phyloP scores from a whole-genome alignment of 1,284 basidiomycete genomes.

The Puccinia horiana region DNA sequence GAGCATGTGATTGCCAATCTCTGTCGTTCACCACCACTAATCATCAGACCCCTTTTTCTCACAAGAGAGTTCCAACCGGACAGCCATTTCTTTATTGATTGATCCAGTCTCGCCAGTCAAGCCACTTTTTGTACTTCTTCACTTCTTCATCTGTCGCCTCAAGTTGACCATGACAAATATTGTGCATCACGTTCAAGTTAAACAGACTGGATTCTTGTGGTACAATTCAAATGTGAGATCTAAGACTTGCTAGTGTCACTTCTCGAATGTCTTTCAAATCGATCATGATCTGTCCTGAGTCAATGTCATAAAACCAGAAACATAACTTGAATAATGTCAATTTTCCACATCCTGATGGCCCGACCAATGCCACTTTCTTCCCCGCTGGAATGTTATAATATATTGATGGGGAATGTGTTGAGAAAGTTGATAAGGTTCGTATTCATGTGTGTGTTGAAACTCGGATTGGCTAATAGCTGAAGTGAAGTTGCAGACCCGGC shows the following conservation, averaged over 20 bases:
- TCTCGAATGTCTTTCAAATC: constrained; percentile 48
- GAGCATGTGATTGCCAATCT: constrained; percentile 47
- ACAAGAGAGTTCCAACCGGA: constrained; percentile 38
- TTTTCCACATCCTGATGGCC: constrained; percentile 50
- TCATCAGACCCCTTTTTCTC: constrained; percentile 43
- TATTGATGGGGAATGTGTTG: too few relatives aligned
- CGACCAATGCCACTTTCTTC: constrained; percentile 48
- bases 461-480: too few relatives aligned
- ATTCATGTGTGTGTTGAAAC: too few relatives aligned
- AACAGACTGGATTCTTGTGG: constrained; percentile 49
- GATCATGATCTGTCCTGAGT: constrained; percentile 43
- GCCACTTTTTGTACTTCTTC: constrained; percentile 38
- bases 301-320: constrained; percentile 48
- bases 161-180: constrained; percentile 43
- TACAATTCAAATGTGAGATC: constrained; percentile 46
- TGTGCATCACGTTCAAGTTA: constrained; percentile 43
- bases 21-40: constrained; percentile 49
- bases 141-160: constrained; percentile 43
- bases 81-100: constrained; percentile 31
- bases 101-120: constrained; percentile 40
- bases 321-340: constrained; percentile 48
- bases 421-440: too few relatives aligned
- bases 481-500: too few relatives aligned
- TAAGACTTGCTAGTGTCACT: constrained; percentile 34
- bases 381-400: constrained; percentile 47